Base-by-base conservation (phyloP, 306 rosid genomes). In the Castanopsis chinensis region DNA sequence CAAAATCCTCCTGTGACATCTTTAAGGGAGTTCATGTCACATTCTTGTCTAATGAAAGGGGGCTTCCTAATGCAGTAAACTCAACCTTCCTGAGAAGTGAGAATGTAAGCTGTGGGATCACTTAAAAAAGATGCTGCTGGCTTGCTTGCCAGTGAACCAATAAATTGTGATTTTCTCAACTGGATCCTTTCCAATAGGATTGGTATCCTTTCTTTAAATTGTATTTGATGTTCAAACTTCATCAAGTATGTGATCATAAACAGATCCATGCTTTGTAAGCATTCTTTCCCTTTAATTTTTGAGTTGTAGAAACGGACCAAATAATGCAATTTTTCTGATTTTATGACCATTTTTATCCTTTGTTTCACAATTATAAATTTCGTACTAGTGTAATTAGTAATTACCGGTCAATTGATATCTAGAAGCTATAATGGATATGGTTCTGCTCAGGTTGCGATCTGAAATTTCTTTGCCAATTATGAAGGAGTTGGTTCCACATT, bases 401-500 rank as follows among this genome's bases (percentile, higher is more conserved):
- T 59, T 10, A 9, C 2, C 67, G 33, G 45, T 49, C 77, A 55
- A 14, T 73, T 78, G 67, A 33, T 75, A 59, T 79, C 49, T 74
- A 79, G 59, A 20, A 77, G 69, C 67, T 74, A 72, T 83, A 43
- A 73, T 76, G 80, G n/a, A 76, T 72, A 56, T 85, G 78, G 79
- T 80, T 85, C 72, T 78, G 9, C 82, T 64, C 88, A 95, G 99
- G 94, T 83, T 88, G 86, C 96, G 99, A 71, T 91, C 98, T 25
- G 99, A 93, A 89, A 93, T 95, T 72, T 91, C 91, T 73, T 86
- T 95, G 69, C 97, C 99, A 20, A 87, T 95, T 74, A 91, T 93
- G 96, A 95, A 82, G 86, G 99, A 95, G 89, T 81, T 95, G 86
- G 88, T 95, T 84, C 97, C 99, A 37, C 98, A 93, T 83, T 95